Evolutionary conservation across 768 basidiomycete species (phyloP), one percentile per base, ranked within the genome.

Genomic region (Tulasnella sp.): DNA sequence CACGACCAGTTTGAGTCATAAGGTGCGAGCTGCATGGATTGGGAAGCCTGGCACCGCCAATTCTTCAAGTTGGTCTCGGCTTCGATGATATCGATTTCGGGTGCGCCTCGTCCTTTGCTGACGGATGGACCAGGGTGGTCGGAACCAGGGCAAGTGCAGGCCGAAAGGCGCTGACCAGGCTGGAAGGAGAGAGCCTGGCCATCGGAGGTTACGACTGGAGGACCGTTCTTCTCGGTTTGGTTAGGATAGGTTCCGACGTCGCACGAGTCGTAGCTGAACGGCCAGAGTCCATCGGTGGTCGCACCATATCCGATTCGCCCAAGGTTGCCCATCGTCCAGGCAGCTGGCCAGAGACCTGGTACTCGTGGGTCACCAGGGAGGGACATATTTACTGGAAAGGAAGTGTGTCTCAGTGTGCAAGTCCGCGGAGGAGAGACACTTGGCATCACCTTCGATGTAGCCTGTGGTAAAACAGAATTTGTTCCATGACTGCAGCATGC

Each of bases 381-480:
- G 81, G 91, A 93, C 25, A 94, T 80, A n/a, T 86, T 88, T 2
- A 91, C 89, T 70, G 31, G 37, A 67, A 31, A n/a, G 11, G 34
- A 8, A 22, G 31, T 45, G 54, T 14, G 69, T 36, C 17, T 38
- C 38, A 69, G 67, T 36, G 19, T 52, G 39, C 5, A 39, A 75
- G 34, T 3, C 2, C 4, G 36, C 67, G 14, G n/a, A 74, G 25
- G 49, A n/a, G n/a, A 22, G 22, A 31, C 25, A 31, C 29, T 31
- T 11, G 70, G 54, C 71, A 64, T 74, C 25, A 82, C 82, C 82
- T 83, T 97, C 97, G 76, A 98, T 85, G 81, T 96, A 95, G 1
- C 94, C 95, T 0, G 94, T 94, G 19, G 90, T 96, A 84, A 96
- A 97, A 84, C 96, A 99, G 74, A 97, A 83, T 83, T 97, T 94